These are phyloP conservation scores for Pinus tabuliformis DNA, from an alignment of 75 land plant genomes.

Conservation along the genomic window DNA sequence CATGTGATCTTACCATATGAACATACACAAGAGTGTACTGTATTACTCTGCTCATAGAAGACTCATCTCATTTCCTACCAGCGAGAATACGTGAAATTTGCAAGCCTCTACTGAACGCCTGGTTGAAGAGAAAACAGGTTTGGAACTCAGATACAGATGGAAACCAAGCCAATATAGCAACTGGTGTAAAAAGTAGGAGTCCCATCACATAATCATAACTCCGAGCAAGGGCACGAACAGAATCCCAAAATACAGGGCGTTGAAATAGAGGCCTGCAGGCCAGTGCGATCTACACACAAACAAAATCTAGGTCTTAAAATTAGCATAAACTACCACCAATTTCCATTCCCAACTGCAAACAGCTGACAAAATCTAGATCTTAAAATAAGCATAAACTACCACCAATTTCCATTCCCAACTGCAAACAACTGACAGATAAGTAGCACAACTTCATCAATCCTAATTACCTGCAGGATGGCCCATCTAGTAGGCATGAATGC, in stretches of 20 bases:
- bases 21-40: not conserved
- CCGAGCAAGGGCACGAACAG: slow-evolving; percentile 82
- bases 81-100: slow-evolving; percentile 96
- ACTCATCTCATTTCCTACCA: slow-evolving; percentile 60
- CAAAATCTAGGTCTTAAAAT: not conserved
- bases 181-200: slow-evolving; percentile 65
- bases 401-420: too few species aligned
- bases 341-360: too few species aligned
- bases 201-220: slow-evolving; percentile 93
- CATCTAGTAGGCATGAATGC: slow-evolving; percentile 99
- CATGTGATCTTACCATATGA: not conserved
- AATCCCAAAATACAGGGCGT: slow-evolving; percentile 78
- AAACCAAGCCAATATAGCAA: slow-evolving; percentile 93
- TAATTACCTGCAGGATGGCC: slow-evolving; percentile 76
- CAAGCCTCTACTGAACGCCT: slow-evolving; percentile 96
- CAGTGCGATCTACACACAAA: slow-evolving; percentile 62
- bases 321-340: not conserved
- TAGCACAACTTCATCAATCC: not conserved
- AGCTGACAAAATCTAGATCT: not conserved
- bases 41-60: not conserved
- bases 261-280: slow-evolving; percentile 72
- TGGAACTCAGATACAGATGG: slow-evolving; percentile 98
- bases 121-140: slow-evolving; percentile 89
- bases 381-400: not conserved
- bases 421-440: not conserved